Percentiles rank a stretch among this genome's conserved stretches.
phyloP scores from a whole-genome alignment of 2,329 filamentous ascomycete genomes.

The Aspergillus proliferans region DNA sequence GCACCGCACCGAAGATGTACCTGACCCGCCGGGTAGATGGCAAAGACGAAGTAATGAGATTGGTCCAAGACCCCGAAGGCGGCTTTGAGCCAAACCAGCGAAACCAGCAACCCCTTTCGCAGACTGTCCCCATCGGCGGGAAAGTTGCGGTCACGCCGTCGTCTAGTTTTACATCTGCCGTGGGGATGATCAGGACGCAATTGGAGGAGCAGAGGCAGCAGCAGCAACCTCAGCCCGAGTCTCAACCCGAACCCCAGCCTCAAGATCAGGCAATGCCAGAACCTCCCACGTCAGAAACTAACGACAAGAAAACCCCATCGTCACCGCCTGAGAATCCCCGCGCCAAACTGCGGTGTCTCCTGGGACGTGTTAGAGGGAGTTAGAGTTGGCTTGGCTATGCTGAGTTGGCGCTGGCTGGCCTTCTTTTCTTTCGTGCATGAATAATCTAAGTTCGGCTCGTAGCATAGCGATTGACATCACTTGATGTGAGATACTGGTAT shows the following conservation, averaged over 20 bases:
- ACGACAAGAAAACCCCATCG: background rate
- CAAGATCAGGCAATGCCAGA: background rate
- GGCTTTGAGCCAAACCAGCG: too few species aligned
- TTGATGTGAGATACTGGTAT: too few species aligned
- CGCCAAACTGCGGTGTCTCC: conserved; percentile 16
- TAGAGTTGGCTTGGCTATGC: background rate
- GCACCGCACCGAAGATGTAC: conserved; percentile 53
- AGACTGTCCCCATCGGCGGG: conserved; percentile 5
- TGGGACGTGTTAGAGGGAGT: conserved; percentile 16
- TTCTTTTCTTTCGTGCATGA: too few species aligned
- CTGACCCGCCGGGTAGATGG: conserved; percentile 47
- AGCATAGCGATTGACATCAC: too few species aligned
- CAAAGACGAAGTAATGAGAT: conserved; percentile 28
- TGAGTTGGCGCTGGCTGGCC: too few species aligned
- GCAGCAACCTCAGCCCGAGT: background rate
- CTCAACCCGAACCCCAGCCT: background rate
- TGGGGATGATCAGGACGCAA: conserved; percentile 13
- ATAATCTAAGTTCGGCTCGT: too few species aligned
- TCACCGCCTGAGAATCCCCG: conserved; percentile 10
- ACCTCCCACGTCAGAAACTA: conserved; percentile 1
- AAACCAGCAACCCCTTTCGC: background rate
- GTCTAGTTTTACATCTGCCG: conserved; percentile 8
- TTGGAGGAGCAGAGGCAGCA: conserved; percentile 8
- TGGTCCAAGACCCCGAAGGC: conserved; percentile 22
- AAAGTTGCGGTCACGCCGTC: conserved; percentile 5